Evolutionary conservation across 139 green algal species (phyloP).

Genomic region (Yamagishiella unicocca): DNA sequence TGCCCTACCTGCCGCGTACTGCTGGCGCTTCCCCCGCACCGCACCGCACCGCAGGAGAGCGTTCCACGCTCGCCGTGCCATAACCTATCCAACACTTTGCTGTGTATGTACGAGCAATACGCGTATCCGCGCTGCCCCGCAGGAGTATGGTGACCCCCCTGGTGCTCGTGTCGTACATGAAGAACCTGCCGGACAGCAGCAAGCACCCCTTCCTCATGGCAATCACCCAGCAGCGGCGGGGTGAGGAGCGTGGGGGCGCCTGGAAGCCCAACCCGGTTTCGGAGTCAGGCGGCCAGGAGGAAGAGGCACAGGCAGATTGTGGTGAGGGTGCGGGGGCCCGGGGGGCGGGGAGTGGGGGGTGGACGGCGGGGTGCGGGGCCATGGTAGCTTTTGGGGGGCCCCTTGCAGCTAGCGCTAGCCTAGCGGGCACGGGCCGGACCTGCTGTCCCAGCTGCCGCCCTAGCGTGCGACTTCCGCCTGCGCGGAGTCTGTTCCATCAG

Average conservation of each 20-base stretch:
- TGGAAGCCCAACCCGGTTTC: not conserved
- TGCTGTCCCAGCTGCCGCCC: no score
- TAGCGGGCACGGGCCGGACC: no score
- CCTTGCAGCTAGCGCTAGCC: not conserved
- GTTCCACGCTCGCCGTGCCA: no score
- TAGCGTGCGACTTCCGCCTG: no score
- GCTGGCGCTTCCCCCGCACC: not conserved
- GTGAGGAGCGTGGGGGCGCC: not conserved
- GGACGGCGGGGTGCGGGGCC: not conserved
- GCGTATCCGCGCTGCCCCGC: no score
- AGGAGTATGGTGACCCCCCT: not conserved
- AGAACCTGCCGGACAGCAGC: slow-evolving; percentile 1
- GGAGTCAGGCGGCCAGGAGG: not conserved
- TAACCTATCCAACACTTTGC: no score
- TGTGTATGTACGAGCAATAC: no score
- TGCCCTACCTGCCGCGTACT: no score
- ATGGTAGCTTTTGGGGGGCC: not conserved
- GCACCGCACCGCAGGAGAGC: not conserved
- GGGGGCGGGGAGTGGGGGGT: not conserved
- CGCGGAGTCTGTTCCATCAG: no score
- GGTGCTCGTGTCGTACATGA: not conserved
- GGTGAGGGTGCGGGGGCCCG: not conserved
- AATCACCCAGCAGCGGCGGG: not conserved
- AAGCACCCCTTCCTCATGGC: not conserved
- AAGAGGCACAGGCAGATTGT: not conserved